Evolutionary conservation across 2,329 filamentous ascomycete genomes (phyloP).

Genomic region (Microthyrium microscopicum): DNA sequence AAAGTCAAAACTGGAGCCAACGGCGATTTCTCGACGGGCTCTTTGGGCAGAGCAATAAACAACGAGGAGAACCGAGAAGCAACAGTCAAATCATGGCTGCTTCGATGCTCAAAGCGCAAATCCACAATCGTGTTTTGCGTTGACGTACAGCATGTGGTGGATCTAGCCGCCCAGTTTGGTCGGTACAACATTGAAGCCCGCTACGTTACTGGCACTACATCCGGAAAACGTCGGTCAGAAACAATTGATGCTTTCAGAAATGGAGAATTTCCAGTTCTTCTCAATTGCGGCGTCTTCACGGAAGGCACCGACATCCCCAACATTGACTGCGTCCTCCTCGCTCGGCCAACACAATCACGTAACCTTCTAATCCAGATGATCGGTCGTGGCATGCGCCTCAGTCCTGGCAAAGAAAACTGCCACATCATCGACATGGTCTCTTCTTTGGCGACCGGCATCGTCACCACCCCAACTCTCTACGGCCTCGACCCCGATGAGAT

Average conservation of each 20-base stretch:
- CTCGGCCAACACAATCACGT: constrained; percentile 76
- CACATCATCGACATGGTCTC: constrained; percentile 96
- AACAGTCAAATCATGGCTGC: constrained; percentile 71
- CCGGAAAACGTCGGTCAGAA: constrained; percentile 47
- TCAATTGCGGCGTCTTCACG: constrained; percentile 94
- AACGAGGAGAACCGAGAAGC: constrained; percentile 66
- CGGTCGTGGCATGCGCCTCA: constrained; percentile 74
- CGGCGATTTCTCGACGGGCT: constrained; percentile 64
- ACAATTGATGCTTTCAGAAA: constrained; percentile 60
- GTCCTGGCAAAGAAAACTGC: constrained; percentile 68
- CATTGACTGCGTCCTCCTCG: constrained; percentile 82
- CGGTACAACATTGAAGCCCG: constrained; percentile 64
- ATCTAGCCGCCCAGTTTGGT: constrained; percentile 61
- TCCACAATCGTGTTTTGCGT: constrained; percentile 93
- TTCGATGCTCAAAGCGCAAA: constrained; percentile 53
- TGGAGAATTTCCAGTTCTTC: constrained; percentile 65
- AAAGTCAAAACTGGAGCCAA: constrained; percentile 44
- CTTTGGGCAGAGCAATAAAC: constrained; percentile 73
- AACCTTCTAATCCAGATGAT: constrained; percentile 97
- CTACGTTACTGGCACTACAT: constrained; percentile 73
- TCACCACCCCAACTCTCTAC: constrained; percentile 83
- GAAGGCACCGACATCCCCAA: constrained; percentile 97
- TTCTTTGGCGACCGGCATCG: constrained; percentile 64
- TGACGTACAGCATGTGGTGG: constrained; percentile 64
- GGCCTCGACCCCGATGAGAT: constrained; percentile 74